Base-by-base conservation (phyloP, 345 rosid genomes). In the Citrus reticulata region DNA sequence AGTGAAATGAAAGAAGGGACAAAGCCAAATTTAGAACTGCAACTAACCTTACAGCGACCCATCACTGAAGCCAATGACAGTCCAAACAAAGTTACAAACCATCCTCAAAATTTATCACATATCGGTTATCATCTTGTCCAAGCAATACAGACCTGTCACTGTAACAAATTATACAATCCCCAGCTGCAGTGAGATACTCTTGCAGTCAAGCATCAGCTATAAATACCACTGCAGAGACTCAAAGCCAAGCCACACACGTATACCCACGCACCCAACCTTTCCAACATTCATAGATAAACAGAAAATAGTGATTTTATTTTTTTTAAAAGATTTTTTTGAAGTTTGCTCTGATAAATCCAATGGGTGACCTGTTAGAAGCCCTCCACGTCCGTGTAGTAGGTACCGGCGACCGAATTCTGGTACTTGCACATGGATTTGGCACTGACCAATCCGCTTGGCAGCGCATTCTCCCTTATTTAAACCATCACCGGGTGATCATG, bases 391-490 rank as follows among this genome's bases (percentile, higher is more conserved):
- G 92, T 2, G 88, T 88, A 1, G 84, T 85, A 6, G 98, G 98
- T 24, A 73, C 92, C 65, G 95, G 97, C 51, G 92, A 91, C 17
- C 85, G 77, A 83, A 61, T 87, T 83, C 79, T 92, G 16, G 91
- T 95, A 13, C 75, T 92, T 6, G 95, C 94, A 9, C 99, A 95
- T 61, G 97, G 99, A 13, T 78, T 91, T 80, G 98, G 99, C 32
- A 91, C 97, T 0, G 98, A 95, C 84, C 99, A 95, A 65, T 91
- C 93, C 0, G 93, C 92, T 1, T 95, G 99, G 98, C 93, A 92
- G 57, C 87, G 89, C 30, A 89, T 95, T 81, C 90, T 95, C 61
- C 98, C 95, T 2, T 84, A 70, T 66, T 87, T 95, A 78, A 77
- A 87, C 0, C 87, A 79, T 70, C 90, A 90, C 81, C 77, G 86